phyloP scores from a whole-genome alignment of 805 yeast species.

The Nakazawaea pomicola region DNA sequence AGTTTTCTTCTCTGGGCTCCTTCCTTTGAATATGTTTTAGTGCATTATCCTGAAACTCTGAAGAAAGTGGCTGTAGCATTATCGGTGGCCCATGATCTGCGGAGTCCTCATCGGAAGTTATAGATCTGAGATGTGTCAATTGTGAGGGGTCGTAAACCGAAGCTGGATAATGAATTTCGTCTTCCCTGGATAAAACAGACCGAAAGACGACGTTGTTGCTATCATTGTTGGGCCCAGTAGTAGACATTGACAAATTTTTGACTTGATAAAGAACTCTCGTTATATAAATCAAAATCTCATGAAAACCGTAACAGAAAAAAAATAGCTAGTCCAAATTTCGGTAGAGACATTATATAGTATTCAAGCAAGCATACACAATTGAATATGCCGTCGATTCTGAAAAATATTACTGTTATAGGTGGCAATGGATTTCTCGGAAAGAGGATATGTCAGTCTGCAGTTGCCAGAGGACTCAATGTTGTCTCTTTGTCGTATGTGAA shows the following conservation, averaged over 20 bases:
- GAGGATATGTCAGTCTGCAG: conserved; percentile 64
- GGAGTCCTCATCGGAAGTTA: not conserved
- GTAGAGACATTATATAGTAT: too few species aligned
- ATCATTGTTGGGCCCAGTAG: not conserved
- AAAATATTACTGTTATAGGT: conserved; percentile 61
- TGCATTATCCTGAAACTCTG: conserved; percentile 1
- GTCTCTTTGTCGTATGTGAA: conserved; percentile 49
- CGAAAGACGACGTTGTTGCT: not conserved
- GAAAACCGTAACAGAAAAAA: not conserved
- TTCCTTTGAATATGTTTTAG: not conserved
- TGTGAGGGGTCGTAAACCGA: not conserved
- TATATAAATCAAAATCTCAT: not conserved
- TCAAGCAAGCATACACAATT: too few species aligned
- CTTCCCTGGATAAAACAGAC: not conserved
- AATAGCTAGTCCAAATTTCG: too few species aligned
- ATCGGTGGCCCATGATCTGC: not conserved
- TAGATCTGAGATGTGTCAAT: not conserved
- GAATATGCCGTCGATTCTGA: conserved; percentile 1
- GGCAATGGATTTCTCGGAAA: conserved; percentile 78
- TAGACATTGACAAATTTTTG: not conserved
- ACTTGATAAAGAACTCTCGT: not conserved
- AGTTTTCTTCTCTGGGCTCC: not conserved
- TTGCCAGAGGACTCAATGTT: conserved; percentile 59
- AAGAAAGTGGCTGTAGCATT: not conserved
- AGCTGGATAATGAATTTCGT: not conserved